Percentiles rank a stretch among this genome's conserved stretches.
These are phyloP conservation scores for Pseudodiploospora longispora DNA, from an alignment of 2,329 filamentous ascomycete species.

Conservation along the genomic window DNA sequence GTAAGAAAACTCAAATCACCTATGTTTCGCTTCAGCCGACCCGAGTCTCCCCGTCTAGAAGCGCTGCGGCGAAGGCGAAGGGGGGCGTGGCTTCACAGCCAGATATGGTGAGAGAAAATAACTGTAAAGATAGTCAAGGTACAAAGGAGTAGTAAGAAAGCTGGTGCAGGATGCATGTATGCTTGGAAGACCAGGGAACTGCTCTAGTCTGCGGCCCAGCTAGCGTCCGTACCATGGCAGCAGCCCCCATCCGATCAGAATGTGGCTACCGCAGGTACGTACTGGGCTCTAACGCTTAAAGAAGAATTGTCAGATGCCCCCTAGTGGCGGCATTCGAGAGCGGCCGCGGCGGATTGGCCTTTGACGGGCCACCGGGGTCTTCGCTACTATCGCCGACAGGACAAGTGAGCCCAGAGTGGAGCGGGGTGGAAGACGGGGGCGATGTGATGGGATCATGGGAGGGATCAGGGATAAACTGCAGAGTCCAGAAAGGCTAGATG, in stretches of 20 bases:
- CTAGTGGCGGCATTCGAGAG: slow-evolving; percentile 6
- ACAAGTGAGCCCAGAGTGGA: neutral
- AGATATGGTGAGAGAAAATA: too few species aligned
- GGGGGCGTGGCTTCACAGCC: neutral
- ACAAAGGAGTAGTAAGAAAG: too few species aligned
- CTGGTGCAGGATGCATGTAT: too few species aligned
- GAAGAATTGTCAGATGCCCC: slow-evolving; percentile 3
- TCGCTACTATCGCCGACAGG: slow-evolving; percentile 5
- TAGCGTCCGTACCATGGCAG: neutral
- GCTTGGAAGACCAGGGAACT: too few species aligned
- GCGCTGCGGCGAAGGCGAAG: slow-evolving; percentile 1
- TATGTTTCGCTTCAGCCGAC: slow-evolving; percentile 2
- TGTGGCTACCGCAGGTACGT: neutral
- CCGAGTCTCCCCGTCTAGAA: slow-evolving; percentile 7
- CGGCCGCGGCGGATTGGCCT: slow-evolving; percentile 1
- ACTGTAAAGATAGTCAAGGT: neutral
- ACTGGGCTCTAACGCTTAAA: slow-evolving; percentile 3
- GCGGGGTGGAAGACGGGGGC: too few species aligned
- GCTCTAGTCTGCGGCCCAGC: neutral
- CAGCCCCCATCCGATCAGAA: slow-evolving; percentile 7
- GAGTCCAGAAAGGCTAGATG: too few species aligned
- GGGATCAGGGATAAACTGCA: too few species aligned
- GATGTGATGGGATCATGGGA: too few species aligned
- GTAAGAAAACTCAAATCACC: too few species aligned
- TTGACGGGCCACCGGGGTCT: slow-evolving; percentile 1